Base-by-base conservation (phyloP, 2,329 filamentous ascomycete genomes). In the Apiospora malaysiana region DNA sequence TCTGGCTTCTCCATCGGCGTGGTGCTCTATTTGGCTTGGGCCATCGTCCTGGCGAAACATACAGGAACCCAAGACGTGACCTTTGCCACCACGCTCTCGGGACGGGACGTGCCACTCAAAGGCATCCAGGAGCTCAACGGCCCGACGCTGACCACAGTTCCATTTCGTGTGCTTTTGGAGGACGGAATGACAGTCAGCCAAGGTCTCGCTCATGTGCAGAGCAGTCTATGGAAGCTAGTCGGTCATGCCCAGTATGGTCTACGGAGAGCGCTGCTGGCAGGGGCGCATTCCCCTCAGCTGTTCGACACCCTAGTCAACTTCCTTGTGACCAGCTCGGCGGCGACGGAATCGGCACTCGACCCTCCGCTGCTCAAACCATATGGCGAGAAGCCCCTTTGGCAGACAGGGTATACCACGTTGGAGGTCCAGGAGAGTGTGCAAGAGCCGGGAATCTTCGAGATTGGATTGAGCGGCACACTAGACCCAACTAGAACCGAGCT, bases 41-140 rank as follows among this genome's bases (percentile, higher is more conserved):
- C 74, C 1, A 69, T 74, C 9, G 42, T 74, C 23, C 74, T 76
- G 37, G 72, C 73, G 16, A 51, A 56, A 10, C 73, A 74, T 45
- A 70, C 71, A 25, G n/a, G 46, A 10, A 78, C 77, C 3, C 76
- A 81, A 40, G 81, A 83, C 68, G 78, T 85, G 18, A 82, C 78
- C 43, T 85, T 84, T 68, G 83, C 82, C 5, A 81, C 82, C 59
- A 75, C 81, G 5, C 79, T 79, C 8, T 80, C 82, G 23, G 82
- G 82, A 23, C 78, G 83, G 70, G 85, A 87, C 73, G 79, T 83
- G 21, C 83, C 83, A 2, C 77, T 87, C 14, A 76, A 81, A 7
- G 81, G 81, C 2, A 83, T 87, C 16, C 79, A 85, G 68, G 80
- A 83, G 32, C 82, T 83, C n/a, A 82, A 86, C 59, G 85, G 85